phyloP scores from a whole-genome alignment of 129 eudicot species.

The carrot (Daucus carota) region DNA sequence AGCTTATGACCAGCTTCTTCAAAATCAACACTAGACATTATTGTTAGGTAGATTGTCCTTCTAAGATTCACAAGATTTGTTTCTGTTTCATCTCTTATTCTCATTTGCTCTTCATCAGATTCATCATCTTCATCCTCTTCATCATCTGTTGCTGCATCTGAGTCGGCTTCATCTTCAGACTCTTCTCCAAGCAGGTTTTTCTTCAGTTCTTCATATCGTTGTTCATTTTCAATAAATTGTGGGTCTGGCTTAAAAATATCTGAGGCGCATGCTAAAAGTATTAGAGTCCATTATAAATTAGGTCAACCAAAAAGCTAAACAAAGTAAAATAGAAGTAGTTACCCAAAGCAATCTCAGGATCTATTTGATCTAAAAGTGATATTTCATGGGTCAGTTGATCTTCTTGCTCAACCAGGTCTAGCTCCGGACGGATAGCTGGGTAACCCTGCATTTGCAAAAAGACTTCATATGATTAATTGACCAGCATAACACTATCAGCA shows the following conservation, averaged over 20 bases:
- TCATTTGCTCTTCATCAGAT: constrained; percentile 80
- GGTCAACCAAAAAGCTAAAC: background rate
- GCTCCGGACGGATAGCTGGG: constrained; percentile 90
- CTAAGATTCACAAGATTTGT: constrained; percentile 80
- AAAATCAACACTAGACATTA: constrained; percentile 98
- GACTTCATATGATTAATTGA: background rate
- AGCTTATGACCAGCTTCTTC: constrained; percentile 99
- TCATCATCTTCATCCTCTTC: constrained; percentile 64
- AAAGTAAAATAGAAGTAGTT: constrained; percentile 3
- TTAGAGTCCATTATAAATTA: background rate
- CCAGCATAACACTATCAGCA: background rate
- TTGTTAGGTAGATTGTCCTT: constrained; percentile 84
- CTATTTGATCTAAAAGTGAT: constrained; percentile 67
- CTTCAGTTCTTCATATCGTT: constrained; percentile 75
- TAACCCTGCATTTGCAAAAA: constrained; percentile 47
- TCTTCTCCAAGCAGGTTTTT: constrained; percentile 87
- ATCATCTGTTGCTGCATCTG: constrained; percentile 50
- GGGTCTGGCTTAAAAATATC: constrained; percentile 88
- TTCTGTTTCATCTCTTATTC: constrained; percentile 84
- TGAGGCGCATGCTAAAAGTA: constrained; percentile 19
- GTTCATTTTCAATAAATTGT: constrained; percentile 66
- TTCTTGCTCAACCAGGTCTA: constrained; percentile 90
- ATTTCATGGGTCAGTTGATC: constrained; percentile 90
- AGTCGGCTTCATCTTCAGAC: constrained; percentile 66
- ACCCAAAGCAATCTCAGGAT: constrained; percentile 77